Conservation (phyloP, 768 basidiomycete species). For the Rhizopogon vulgaris region DNA sequence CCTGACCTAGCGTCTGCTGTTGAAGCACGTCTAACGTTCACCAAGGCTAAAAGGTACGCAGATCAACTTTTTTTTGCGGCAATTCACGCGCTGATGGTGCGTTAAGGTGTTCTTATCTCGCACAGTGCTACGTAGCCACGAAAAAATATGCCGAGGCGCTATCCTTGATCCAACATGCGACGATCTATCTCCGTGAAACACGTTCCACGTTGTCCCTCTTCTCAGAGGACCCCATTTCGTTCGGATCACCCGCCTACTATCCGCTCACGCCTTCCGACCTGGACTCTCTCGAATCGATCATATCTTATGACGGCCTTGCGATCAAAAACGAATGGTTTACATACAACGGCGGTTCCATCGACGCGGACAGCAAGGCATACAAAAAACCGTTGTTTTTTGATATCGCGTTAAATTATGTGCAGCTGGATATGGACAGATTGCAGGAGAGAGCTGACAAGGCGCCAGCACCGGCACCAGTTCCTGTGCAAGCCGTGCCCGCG, state of each 20-base stretch:
- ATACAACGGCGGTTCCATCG: constrained; percentile 59
- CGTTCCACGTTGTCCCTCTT: constrained; percentile 44
- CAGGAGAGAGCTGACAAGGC: constrained; percentile 64
- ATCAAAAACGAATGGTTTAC: constrained; percentile 77
- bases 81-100: not conserved
- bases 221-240: constrained; percentile 39
- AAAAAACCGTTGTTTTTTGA: constrained; percentile 93
- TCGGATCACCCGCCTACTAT: constrained; percentile 44
- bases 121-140: constrained; percentile 63
- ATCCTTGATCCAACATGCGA: constrained; percentile 62
- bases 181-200: constrained; percentile 71
- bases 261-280: constrained; percentile 40
- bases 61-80: not conserved
- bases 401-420: constrained; percentile 88
- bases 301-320: constrained; percentile 40
- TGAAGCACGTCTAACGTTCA: constrained; percentile 69
- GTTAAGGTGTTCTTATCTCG: constrained; percentile 66
- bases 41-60: constrained; percentile 65
- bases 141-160: constrained; percentile 73
- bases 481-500: constrained; percentile 23
- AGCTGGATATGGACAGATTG: constrained; percentile 76
- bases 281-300: constrained; percentile 44
- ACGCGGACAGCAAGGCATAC: constrained; percentile 40
- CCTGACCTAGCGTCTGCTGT: constrained; percentile 75
- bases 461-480: constrained; percentile 14